phyloP scores from a whole-genome alignment of 345 rosid genomes.

The Lumnitzera littorea region DNA sequence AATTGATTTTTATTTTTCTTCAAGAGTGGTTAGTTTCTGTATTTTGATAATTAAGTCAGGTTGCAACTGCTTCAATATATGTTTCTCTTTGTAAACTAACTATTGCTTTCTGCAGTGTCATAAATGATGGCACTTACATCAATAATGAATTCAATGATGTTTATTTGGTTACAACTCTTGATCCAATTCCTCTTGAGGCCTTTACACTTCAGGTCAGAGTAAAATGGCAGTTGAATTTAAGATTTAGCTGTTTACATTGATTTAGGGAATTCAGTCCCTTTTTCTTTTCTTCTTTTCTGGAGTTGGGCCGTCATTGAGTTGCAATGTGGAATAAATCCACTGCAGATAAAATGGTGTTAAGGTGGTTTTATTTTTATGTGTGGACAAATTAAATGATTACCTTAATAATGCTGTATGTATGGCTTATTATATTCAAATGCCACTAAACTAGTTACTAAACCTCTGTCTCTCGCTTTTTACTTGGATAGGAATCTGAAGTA shows the following conservation, averaged over 20 bases:
- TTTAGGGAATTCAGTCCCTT: no score
- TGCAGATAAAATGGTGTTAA: no score
- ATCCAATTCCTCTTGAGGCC: slow-evolving; percentile 89
- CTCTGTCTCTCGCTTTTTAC: slow-evolving; percentile 2
- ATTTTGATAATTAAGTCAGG: not conserved
- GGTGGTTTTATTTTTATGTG: no score
- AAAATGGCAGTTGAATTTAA: no score
- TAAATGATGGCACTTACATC: slow-evolving; percentile 71
- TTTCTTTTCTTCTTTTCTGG: no score
- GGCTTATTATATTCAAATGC: no score
- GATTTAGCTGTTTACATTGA: no score
- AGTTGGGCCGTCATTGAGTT: no score
- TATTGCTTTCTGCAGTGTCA: slow-evolving; percentile 40
- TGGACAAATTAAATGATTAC: no score
- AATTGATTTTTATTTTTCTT: slow-evolving; percentile 55
- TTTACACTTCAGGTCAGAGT: slow-evolving; percentile 81
- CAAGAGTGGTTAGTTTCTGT: slow-evolving; percentile 61
- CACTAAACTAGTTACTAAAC: not conserved
- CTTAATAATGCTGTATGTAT: no score
- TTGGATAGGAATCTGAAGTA: slow-evolving; percentile 70
- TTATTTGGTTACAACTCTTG: slow-evolving; percentile 64
- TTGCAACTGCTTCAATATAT: not conserved
- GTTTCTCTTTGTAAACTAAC: no score
- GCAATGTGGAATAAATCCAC: no score
- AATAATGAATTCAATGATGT: slow-evolving; percentile 89